Conservation (phyloP, 1,284 basidiomycete genomes). For the Golubevia pallescens region DNA sequence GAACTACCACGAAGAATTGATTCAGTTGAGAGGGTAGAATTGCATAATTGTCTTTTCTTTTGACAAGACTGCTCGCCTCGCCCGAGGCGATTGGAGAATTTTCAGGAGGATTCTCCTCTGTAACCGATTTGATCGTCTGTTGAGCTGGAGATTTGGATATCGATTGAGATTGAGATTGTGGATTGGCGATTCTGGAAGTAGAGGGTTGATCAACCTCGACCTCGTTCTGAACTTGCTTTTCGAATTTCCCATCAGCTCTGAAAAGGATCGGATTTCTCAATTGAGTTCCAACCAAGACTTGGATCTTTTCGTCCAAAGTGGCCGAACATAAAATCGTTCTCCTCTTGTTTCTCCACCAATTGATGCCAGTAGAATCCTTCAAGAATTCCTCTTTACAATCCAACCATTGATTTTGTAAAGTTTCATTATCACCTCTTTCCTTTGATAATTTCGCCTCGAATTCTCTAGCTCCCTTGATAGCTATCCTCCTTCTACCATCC, state of each 20-base stretch:
- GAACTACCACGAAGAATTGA: slow-evolving; percentile 50
- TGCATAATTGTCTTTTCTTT: slow-evolving; percentile 25
- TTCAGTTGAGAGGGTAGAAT: slow-evolving; percentile 53
- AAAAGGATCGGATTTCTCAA: slow-evolving; percentile 70
- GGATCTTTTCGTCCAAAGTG: slow-evolving; percentile 92
- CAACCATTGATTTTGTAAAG: slow-evolving; percentile 1
- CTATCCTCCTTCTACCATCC: slow-evolving; percentile 46
- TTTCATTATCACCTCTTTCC: slow-evolving; percentile 66
- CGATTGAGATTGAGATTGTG: slow-evolving; percentile 9
- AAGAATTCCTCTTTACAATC: slow-evolving; percentile 22
- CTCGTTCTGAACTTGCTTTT: slow-evolving; percentile 8
- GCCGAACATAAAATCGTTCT: slow-evolving; percentile 93
- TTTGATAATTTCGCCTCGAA: slow-evolving; percentile 68
- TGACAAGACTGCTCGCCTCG: neutral
- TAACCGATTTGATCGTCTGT: neutral
- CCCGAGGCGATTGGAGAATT: slow-evolving; percentile 3
- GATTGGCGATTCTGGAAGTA: slow-evolving; percentile 4
- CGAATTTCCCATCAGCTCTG: slow-evolving; percentile 48
- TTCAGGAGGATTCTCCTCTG: slow-evolving; percentile 3
- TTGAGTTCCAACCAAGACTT: slow-evolving; percentile 85
- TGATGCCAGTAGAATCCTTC: slow-evolving; percentile 42
- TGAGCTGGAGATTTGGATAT: neutral
- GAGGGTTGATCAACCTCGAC: slow-evolving; percentile 22
- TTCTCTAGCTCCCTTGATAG: slow-evolving; percentile 70
- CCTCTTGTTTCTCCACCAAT: slow-evolving; percentile 53